These are phyloP conservation scores for Hericium alpestre DNA, from an alignment of 768 basidiomycete species.

Conservation along the genomic window DNA sequence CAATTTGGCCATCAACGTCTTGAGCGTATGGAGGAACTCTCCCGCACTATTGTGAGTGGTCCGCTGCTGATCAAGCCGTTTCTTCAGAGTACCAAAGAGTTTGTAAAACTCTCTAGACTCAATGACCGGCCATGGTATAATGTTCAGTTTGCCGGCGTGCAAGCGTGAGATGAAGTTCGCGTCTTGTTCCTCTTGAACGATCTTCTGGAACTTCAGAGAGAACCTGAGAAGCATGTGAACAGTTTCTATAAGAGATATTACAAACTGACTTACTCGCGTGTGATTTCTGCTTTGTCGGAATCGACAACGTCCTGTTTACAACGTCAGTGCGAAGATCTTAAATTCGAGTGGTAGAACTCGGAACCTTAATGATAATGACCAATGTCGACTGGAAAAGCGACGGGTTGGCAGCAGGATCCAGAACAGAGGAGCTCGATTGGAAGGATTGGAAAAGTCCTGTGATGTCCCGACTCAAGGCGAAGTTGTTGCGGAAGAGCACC, in stretches of 20 bases:
- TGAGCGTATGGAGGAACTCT: slow-evolving; percentile 46
- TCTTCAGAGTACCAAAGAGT: slow-evolving; percentile 39
- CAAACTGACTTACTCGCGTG: slow-evolving; percentile 35
- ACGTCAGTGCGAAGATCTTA: background rate
- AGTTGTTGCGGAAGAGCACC: slow-evolving; percentile 60
- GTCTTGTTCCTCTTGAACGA: slow-evolving; percentile 50
- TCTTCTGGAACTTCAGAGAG: slow-evolving; percentile 45
- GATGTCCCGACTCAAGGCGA: slow-evolving; percentile 50
- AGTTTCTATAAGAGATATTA: background rate
- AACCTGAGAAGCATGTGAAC: slow-evolving; percentile 27
- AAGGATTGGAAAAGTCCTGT: slow-evolving; percentile 52
- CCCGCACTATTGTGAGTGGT: slow-evolving; percentile 41
- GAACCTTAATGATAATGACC: slow-evolving; percentile 53
- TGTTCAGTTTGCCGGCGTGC: slow-evolving; percentile 42
- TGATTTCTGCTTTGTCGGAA: slow-evolving; percentile 48
- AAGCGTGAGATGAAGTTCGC: slow-evolving; percentile 53
- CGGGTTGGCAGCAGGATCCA: slow-evolving; percentile 51
- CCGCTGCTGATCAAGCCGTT: slow-evolving; percentile 35
- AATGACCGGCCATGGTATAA: slow-evolving; percentile 61
- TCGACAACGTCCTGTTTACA: slow-evolving; percentile 47
- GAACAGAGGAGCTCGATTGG: slow-evolving; percentile 43
- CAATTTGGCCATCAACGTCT: slow-evolving; percentile 57
- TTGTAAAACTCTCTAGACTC: slow-evolving; percentile 51
- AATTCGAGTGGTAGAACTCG: background rate
- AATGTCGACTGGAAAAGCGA: slow-evolving; percentile 48